phyloP scores from a whole-genome alignment of 176 grass and related monocot species.

The Triticum urartu region DNA sequence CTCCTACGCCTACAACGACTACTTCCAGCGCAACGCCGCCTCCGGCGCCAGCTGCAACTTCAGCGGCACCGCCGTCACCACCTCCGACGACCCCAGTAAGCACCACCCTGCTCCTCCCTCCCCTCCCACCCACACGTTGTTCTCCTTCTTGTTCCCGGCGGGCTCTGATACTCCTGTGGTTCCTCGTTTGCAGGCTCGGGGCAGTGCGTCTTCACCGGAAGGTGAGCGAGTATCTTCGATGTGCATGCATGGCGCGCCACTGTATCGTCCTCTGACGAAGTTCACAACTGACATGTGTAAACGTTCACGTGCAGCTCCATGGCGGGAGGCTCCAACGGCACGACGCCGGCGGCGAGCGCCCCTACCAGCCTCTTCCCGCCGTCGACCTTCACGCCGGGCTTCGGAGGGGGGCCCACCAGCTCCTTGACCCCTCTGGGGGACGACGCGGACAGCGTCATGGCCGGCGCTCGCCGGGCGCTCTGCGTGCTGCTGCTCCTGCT shows the following conservation, averaged over 20 bases:
- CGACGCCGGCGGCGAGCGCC: conserved; percentile 38
- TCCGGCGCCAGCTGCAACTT: conserved; percentile 62
- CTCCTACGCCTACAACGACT: conserved; percentile 96
- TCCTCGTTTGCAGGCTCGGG: conserved; percentile 58
- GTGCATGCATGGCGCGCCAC: neutral
- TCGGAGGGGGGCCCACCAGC: conserved; percentile 21
- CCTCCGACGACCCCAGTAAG: conserved; percentile 68
- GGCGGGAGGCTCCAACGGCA: conserved; percentile 30
- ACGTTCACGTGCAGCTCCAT: conserved; percentile 19
- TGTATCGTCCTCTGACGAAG: neutral
- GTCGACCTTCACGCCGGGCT: conserved; percentile 30
- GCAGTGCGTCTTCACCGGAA: conserved; percentile 74
- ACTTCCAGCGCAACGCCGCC: conserved; percentile 52
- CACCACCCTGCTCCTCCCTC: neutral
- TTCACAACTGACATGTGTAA: neutral
- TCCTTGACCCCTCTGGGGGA: conserved; percentile 14
- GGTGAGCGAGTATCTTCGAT: conserved; percentile 18
- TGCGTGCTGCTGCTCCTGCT: conserved; percentile 17
- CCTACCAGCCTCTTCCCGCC: conserved; percentile 36
- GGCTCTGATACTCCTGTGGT: neutral
- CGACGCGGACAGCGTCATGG: conserved; percentile 13
- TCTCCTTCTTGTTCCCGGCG: neutral
- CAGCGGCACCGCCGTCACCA: conserved; percentile 49
- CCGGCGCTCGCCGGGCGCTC: conserved; percentile 31
- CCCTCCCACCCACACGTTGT: neutral